Conservation (phyloP, 176 grass and related monocot species). For the Lolium multiflorum region DNA sequence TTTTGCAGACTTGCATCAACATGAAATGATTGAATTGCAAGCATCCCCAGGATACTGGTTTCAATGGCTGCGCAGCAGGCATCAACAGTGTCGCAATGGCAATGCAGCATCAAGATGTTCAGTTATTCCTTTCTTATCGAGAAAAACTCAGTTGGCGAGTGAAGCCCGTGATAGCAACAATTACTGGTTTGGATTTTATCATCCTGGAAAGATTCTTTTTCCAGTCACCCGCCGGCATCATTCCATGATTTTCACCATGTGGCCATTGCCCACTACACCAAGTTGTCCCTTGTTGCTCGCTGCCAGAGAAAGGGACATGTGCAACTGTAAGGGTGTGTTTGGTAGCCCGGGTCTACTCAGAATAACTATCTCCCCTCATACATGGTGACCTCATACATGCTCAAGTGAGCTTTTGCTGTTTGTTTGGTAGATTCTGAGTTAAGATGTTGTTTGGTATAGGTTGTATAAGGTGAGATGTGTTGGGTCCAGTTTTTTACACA, state of each 20-base stretch:
- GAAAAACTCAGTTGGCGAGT: not conserved
- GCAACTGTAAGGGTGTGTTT: too few relatives aligned
- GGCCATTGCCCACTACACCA: not conserved
- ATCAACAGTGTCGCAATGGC: not conserved
- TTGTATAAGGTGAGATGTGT: too few relatives aligned
- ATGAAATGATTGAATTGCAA: not conserved
- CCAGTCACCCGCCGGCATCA: not conserved
- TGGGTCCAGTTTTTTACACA: too few relatives aligned
- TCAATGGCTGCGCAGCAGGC: not conserved
- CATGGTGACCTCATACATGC: too few relatives aligned
- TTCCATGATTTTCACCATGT: not conserved
- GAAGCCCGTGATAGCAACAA: not conserved
- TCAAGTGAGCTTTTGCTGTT: too few relatives aligned
- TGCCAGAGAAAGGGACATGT: not conserved
- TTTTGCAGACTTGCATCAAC: not conserved
- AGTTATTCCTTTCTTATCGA: too few relatives aligned
- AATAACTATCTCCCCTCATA: too few relatives aligned
- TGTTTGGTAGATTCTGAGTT: too few relatives aligned
- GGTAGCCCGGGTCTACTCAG: too few relatives aligned
- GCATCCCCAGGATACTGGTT: not conserved
- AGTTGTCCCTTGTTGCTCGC: conserved; percentile 16
- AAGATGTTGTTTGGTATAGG: too few relatives aligned
- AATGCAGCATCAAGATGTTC: not conserved
- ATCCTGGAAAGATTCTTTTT: not conserved
- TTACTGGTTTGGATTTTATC: not conserved